Conservation (phyloP, 495 filamentous ascomycete genomes). For the Elasticomyces elasticus region DNA sequence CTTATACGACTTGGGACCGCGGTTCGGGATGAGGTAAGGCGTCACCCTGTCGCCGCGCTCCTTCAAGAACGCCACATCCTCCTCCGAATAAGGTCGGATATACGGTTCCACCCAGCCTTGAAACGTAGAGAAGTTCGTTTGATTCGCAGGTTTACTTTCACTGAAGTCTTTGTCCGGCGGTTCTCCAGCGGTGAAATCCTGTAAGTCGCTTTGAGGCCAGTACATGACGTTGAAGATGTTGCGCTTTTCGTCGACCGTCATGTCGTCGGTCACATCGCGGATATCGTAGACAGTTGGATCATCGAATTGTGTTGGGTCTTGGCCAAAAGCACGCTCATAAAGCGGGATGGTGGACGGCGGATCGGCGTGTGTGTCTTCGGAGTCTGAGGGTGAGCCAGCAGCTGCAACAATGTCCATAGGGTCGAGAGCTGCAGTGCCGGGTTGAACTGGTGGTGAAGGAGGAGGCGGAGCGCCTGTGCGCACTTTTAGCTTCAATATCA, state of each 20-base stretch:
- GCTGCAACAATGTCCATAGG: slow-evolving; percentile 20
- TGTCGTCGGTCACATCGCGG: slow-evolving; percentile 56
- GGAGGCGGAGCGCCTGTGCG: slow-evolving; percentile 11
- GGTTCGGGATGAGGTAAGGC: slow-evolving; percentile 76
- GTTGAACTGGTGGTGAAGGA: slow-evolving; percentile 13
- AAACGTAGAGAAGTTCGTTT: slow-evolving; percentile 86
- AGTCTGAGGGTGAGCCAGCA: slow-evolving; percentile 15
- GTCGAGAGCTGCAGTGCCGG: slow-evolving; percentile 8
- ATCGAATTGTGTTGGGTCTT: slow-evolving; percentile 81
- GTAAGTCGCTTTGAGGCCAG: slow-evolving; percentile 71
- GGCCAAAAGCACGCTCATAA: slow-evolving; percentile 67
- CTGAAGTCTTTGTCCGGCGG: slow-evolving; percentile 91
- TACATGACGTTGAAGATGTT: slow-evolving; percentile 76
- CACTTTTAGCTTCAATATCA: slow-evolving; percentile 1
- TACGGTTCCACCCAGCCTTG: slow-evolving; percentile 79
- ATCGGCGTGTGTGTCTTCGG: slow-evolving; percentile 47
- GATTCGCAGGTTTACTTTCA: slow-evolving; percentile 83
- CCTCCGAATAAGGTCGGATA: slow-evolving; percentile 81
- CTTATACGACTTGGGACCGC: slow-evolving; percentile 74
- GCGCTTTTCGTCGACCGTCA: slow-evolving; percentile 70
- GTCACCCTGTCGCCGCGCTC: slow-evolving; percentile 74
- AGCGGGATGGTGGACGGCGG: slow-evolving; percentile 68
- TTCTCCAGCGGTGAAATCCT: slow-evolving; percentile 74
- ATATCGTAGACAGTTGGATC: slow-evolving; percentile 96
- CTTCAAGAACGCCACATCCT: slow-evolving; percentile 86